Evolutionary conservation across 306 rosid genomes (phyloP).

Genomic region (Lablab purpureus): DNA sequence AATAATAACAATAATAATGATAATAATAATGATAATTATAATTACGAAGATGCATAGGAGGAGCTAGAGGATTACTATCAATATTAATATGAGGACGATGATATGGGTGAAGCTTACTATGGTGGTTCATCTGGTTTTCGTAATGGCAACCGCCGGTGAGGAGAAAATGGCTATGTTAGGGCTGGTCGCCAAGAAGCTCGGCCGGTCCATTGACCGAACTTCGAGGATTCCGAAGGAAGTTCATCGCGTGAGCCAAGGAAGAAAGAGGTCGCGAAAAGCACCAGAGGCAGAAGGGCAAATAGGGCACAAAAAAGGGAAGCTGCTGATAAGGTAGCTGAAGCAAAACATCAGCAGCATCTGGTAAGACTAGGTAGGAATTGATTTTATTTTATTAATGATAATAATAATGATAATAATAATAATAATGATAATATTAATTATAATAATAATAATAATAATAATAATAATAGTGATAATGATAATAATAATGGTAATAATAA

Average conservation of each 20-base stretch:
- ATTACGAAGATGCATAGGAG: conserved; percentile 51
- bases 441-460: too few relatives aligned
- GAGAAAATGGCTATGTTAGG: conserved; percentile 83
- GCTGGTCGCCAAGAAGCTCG: conserved; percentile 82
- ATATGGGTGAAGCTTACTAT: conserved; percentile 64
- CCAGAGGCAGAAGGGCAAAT: conserved; percentile 81
- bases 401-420: too few relatives aligned
- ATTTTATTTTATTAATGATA: conserved; percentile 23
- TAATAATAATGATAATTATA: too few relatives aligned
- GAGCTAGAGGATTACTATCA: conserved; percentile 58
- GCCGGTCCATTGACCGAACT: conserved; percentile 54
- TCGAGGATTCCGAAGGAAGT: conserved; percentile 63
- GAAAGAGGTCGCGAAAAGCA: conserved; percentile 54
- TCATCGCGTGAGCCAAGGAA: conserved; percentile 67
- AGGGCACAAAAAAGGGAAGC: conserved; percentile 88
- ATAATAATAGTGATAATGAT: too few relatives aligned
- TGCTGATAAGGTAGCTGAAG: conserved; percentile 87
- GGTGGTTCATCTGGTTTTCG: conserved; percentile 66
- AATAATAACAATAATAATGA: too few relatives aligned
- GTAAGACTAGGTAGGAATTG: conserved; percentile 70
- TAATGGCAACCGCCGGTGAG: conserved; percentile 92
- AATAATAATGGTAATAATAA: too few relatives aligned
- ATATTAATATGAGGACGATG: conserved; percentile 60
- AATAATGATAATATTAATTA: too few relatives aligned
- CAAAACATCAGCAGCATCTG: conserved; percentile 79